Conservation (phyloP, 257 asterid species). For the Solanum medicagineum region DNA sequence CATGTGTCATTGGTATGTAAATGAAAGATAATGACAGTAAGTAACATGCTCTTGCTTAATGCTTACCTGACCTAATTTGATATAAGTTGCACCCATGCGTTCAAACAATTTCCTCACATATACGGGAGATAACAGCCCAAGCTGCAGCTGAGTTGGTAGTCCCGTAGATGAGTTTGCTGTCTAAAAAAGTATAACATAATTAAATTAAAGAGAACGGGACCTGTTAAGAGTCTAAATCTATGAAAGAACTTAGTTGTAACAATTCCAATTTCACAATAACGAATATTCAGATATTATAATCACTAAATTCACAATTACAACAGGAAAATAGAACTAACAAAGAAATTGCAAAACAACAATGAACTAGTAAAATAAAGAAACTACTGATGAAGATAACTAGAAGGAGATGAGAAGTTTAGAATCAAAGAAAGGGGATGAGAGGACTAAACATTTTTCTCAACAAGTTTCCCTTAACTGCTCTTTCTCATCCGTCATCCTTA, state of each 20-base stretch:
- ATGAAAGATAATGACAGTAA: neutral
- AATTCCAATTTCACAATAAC: no score
- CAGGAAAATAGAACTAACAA: no score
- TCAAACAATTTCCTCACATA: slow-evolving; percentile 88
- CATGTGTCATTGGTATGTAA: neutral
- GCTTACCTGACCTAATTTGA: slow-evolving; percentile 90
- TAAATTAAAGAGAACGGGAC: neutral
- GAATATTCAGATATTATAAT: no score
- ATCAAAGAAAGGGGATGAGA: no score
- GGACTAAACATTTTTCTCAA: no score
- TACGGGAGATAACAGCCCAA: slow-evolving; percentile 77
- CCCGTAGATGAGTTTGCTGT: slow-evolving; percentile 52
- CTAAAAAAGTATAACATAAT: slow-evolving; percentile 22
- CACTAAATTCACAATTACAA: no score
- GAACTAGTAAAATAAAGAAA: no score
- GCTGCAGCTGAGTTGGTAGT: slow-evolving; percentile 68
- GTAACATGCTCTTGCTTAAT: neutral
- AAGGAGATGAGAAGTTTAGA: no score
- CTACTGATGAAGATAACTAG: no score
- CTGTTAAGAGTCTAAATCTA: neutral
- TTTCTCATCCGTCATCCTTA: no score
- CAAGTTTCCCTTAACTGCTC: no score
- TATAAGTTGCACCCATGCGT: slow-evolving; percentile 95
- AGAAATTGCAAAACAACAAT: no score
- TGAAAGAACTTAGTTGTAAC: neutral